These are phyloP conservation scores for Penicillium salamii DNA, from an alignment of 495 filamentous ascomycete species.

Conservation along the genomic window DNA sequence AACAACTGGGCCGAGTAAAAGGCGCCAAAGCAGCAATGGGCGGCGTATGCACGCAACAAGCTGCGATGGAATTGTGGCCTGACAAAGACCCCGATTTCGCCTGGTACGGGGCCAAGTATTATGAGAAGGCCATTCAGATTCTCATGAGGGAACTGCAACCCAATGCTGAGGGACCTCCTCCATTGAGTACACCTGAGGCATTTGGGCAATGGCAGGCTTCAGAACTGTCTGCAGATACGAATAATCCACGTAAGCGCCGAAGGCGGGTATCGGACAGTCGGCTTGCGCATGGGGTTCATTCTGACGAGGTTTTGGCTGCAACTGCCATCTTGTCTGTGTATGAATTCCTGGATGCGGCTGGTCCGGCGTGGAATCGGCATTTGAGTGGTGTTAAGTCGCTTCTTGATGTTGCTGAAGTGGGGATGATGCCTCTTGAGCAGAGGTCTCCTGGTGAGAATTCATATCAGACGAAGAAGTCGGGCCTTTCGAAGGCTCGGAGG, in stretches of 20 bases:
- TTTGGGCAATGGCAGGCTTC: conserved; percentile 39
- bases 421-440: conserved; percentile 58
- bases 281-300: conserved; percentile 42
- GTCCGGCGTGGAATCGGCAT: conserved; percentile 61
- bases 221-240: conserved; percentile 30
- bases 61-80: conserved; percentile 52
- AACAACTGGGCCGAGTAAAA: conserved; percentile 56
- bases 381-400: conserved; percentile 61
- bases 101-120: conserved; percentile 59
- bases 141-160: conserved; percentile 57
- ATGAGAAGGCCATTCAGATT: conserved; percentile 61
- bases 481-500: conserved; percentile 52
- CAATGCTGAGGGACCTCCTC: conserved; percentile 36
- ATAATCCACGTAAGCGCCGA: conserved; percentile 38
- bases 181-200: conserved; percentile 32
- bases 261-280: conserved; percentile 39
- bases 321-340: conserved; percentile 63
- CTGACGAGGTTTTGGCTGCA: conserved; percentile 60
- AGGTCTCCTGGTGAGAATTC: conserved; percentile 34
- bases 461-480: conserved; percentile 30
- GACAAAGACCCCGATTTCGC: conserved; percentile 50
- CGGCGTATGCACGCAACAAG: conserved; percentile 46
- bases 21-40: conserved; percentile 48
- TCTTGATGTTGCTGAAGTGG: conserved; percentile 60
- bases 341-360: conserved; percentile 60